Conservation (phyloP, 2,329 filamentous ascomycete genomes). For the Ustilaginoidea virens region DNA sequence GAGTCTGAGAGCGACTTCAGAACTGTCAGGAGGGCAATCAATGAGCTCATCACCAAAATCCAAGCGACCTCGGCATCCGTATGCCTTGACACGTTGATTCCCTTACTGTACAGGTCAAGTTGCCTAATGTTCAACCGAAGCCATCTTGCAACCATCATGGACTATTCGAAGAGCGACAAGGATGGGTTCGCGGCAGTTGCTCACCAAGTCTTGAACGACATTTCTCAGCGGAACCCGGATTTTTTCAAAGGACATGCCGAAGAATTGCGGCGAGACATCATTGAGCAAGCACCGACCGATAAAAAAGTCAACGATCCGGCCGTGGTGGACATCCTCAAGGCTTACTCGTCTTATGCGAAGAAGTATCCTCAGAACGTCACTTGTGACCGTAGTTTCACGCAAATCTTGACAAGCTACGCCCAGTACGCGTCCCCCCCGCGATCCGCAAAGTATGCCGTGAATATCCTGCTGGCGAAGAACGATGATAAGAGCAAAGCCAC, state of each 20-base stretch:
- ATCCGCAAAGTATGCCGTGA: slow-evolving; percentile 86
- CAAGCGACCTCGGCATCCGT: slow-evolving; percentile 48
- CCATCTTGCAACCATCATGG: slow-evolving; percentile 80
- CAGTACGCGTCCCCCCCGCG: slow-evolving; percentile 66
- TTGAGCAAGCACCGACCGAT: slow-evolving; percentile 61
- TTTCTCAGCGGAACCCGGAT: slow-evolving; percentile 76
- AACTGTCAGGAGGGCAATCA: slow-evolving; percentile 77
- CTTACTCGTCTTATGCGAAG: slow-evolving; percentile 80
- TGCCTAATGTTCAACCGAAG: slow-evolving; percentile 87
- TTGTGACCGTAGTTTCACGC: slow-evolving; percentile 62
- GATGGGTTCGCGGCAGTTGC: slow-evolving; percentile 63
- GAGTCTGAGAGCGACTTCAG: slow-evolving; percentile 80
- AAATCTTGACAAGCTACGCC: slow-evolving; percentile 71
- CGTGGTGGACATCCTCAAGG: slow-evolving; percentile 83
- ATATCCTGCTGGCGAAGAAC: slow-evolving; percentile 64
- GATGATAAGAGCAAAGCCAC: slow-evolving; percentile 66
- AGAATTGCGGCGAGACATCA: slow-evolving; percentile 75
- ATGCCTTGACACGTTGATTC: slow-evolving; percentile 64
- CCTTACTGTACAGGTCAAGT: slow-evolving; percentile 69
- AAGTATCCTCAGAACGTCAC: slow-evolving; percentile 76
- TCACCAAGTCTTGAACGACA: slow-evolving; percentile 81
- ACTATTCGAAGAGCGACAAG: slow-evolving; percentile 71
- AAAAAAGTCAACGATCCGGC: slow-evolving; percentile 51
- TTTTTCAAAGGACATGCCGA: slow-evolving; percentile 87
- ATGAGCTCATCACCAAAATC: slow-evolving; percentile 72